These are phyloP conservation scores for Zygoascus tannicola DNA, from an alignment of 805 yeast genomes.

Conservation along the genomic window DNA sequence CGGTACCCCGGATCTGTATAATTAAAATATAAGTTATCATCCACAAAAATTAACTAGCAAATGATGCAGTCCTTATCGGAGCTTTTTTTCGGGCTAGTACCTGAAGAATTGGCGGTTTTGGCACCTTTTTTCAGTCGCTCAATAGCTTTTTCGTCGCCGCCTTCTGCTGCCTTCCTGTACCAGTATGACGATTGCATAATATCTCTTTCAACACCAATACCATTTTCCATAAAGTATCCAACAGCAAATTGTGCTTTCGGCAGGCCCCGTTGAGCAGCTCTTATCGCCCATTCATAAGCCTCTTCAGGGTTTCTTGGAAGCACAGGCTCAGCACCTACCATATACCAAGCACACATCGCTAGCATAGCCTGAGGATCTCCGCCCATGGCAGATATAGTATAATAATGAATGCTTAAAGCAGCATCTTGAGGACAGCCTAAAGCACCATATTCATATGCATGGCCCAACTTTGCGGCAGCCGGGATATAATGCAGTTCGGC, in stretches of 20 bases:
- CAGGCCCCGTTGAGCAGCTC: conserved; percentile 68
- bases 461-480: conserved; percentile 72
- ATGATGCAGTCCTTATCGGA: conserved; percentile 8
- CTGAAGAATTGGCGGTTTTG: neutral
- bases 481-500: conserved; percentile 81
- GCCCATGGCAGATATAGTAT: conserved; percentile 78
- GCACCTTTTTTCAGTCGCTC: conserved; percentile 21
- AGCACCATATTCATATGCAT: conserved; percentile 70
- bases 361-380: conserved; percentile 89
- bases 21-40: neutral
- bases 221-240: conserved; percentile 76
- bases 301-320: conserved; percentile 70
- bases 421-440: conserved; percentile 65
- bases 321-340: conserved; percentile 82
- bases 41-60: neutral
- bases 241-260: conserved; percentile 80
- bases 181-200: conserved; percentile 53
- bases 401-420: conserved; percentile 81
- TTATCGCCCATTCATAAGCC: conserved; percentile 89
- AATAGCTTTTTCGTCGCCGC: conserved; percentile 44
- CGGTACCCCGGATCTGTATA: neutral
- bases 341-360: conserved; percentile 93
- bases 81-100: conserved; percentile 1
- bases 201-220: conserved; percentile 71
- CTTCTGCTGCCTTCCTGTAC: conserved; percentile 66